Base-by-base conservation (phyloP, 2,329 filamentous ascomycete genomes). In the Talaromyces pinophilus region DNA sequence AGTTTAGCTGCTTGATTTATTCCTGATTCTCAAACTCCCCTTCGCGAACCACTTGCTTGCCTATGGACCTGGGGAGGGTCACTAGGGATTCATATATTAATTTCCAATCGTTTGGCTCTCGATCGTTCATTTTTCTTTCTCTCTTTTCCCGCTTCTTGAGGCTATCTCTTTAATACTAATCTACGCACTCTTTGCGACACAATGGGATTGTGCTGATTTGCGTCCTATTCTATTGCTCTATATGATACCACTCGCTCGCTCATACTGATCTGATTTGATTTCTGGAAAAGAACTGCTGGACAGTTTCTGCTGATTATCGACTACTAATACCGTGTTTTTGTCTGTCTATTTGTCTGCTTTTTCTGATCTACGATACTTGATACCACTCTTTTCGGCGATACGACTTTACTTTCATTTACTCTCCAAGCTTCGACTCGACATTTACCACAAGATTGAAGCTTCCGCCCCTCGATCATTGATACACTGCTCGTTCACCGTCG, bases 41-140 rank as follows among this genome's bases (percentile, higher is more conserved):
- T 54, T 59, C 33, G 33, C 28, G 33, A 59, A 59, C 46, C 46
- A 64, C 46, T 64, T 52, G 62, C 38, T 57, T 64, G 62, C 11
- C 11, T 7, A 15, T 38, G 19, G 17, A 35, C 33, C 54, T 57
- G 54, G 54, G 54, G 54, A 57, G 33, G 54, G 54, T 40, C 54
- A 10, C 54, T 40, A 22, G 54, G 33, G 54, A 57, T 57, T 40
- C 54, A 25, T 38, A 40, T 57, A 57, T 38, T 57, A 57, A 57
- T 57, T 22, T 22, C n/a, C 54, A 57, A 38, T 57, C 54, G 54
- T 40, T 55, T 57, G 33, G 54, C 54, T 57, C n/a, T 57, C 54
- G 33, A 40, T 57, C 19, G 54, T 38, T 57, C 33, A 22, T 15
- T 30, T 60, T 1, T 8, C 17, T 25, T 35, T 22, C 4, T 33